A percentile compares a stretch with the other conserved stretches of the same genome.
Evolutionary conservation across 2,329 filamentous ascomycete genomes (phyloP).

Genomic region (Hypoxylon sp.): DNA sequence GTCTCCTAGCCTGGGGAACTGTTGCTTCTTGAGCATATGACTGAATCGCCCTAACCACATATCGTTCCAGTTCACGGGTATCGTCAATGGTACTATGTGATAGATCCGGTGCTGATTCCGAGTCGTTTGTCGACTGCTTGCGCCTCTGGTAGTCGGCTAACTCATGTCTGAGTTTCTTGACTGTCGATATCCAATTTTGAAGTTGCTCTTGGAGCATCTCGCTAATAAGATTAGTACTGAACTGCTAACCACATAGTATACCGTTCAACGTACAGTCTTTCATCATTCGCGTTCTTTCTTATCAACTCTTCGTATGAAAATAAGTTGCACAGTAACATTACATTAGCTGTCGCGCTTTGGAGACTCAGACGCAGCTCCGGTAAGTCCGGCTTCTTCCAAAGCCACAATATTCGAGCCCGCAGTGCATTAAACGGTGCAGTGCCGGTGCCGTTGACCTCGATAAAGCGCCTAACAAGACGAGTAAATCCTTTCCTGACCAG

Average conservation of each 20-base stretch:
- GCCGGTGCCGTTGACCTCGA: slow-evolving; percentile 27
- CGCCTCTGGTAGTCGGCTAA: slow-evolving; percentile 31
- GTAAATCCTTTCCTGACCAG: slow-evolving; percentile 28
- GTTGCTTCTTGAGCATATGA: slow-evolving; percentile 7
- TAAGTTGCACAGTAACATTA: slow-evolving; percentile 27
- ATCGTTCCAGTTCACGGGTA: slow-evolving; percentile 35
- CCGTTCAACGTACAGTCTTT: slow-evolving; percentile 27
- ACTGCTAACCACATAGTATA: neutral
- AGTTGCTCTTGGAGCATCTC: slow-evolving; percentile 32
- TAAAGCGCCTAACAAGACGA: slow-evolving; percentile 30
- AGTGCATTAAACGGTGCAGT: slow-evolving; percentile 23
- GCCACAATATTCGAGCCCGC: slow-evolving; percentile 37
- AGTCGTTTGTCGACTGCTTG: slow-evolving; percentile 9
- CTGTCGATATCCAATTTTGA: slow-evolving; percentile 20
- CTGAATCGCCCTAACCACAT: slow-evolving; percentile 23
- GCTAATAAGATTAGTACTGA: slow-evolving; percentile 28
- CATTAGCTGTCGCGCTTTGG: slow-evolving; percentile 34
- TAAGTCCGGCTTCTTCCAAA: slow-evolving; percentile 38
- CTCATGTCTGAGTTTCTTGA: slow-evolving; percentile 27
- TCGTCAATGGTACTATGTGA: slow-evolving; percentile 18
- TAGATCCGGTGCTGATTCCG: slow-evolving; percentile 1
- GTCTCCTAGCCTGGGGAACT: neutral
- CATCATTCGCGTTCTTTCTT: slow-evolving; percentile 24
- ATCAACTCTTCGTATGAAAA: slow-evolving; percentile 31
- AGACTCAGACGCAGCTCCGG: slow-evolving; percentile 34